Base-by-base conservation (phyloP, 441 rosid species). In the Omphalea diandra region DNA sequence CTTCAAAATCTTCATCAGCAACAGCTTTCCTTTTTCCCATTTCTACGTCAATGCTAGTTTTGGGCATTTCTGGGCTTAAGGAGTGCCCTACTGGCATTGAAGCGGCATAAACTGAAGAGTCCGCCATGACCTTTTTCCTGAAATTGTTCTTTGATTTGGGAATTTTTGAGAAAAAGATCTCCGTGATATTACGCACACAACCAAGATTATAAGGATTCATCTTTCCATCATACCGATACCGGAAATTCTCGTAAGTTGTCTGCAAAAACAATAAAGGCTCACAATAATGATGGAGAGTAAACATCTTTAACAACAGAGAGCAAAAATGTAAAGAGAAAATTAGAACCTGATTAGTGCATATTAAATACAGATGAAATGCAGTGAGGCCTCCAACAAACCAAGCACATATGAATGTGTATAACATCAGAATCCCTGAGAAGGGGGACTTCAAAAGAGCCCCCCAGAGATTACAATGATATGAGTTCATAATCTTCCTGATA, bases 361-460 rank as follows among this genome's bases (percentile, higher is more conserved):
- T 79, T 49, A 88, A 74, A 80, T 84, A 88, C 71, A 86, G 79
- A 83, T 88, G 93, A 74, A 88, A 88, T 46, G 84, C 74, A 2
- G 86, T 84, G 70, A 86, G 89, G 58, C 90, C 93, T 47, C 90
- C 93, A 57, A 88, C 89, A 71, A 88, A 88, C 93, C 93, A 88
- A 63, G 78, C 85, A 66, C 83, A 75, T 68, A 82, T 46, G 46
- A 88, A 86, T 0, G 93, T 84, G 71, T 86, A 88, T 1, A 82
- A 18, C 71, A 88, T 80, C 68, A 88, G 88, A 77, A 88, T 57
- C 72, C 81, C 90, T 33, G 90, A 84, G 41, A 79, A 81, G 22
- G 90, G 89, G 54, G 93, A 83, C 81, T 75, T 82, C 76, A 70
- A 17, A n/a, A 88, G 70, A 57, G 93, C 88, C 33, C 68, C 82